Evolutionary conservation across 768 basidiomycete species (phyloP).

Genomic region (Tylopilus plumbeoviolaceoides): DNA sequence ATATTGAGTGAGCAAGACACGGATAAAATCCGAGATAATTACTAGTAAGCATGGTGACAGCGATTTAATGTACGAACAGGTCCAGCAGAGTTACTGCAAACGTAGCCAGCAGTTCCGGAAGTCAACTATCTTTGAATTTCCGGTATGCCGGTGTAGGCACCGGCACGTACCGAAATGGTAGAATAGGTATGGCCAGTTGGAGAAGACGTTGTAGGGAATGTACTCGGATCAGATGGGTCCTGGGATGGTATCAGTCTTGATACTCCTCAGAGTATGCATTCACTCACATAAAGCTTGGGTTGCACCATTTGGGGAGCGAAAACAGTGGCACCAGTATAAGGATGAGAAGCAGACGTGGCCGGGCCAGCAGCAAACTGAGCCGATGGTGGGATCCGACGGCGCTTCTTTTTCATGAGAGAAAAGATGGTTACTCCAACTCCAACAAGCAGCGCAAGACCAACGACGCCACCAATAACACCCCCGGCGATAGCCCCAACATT

Average conservation of each 20-base stretch:
- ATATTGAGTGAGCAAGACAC: no score
- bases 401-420: conserved; percentile 31
- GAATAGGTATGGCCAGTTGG: conserved; percentile 10
- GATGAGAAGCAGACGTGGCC: neutral
- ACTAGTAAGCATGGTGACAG: no score
- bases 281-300: conserved; percentile 30
- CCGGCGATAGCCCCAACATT: neutral
- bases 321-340: conserved; percentile 7
- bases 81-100: no score
- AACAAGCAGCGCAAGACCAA: conserved; percentile 36
- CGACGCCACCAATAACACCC: neutral
- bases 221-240: conserved; percentile 37
- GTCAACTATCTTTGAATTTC: conserved; percentile 17
- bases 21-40: no score
- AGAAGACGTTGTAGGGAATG: conserved; percentile 31
- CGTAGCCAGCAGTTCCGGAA: neutral
- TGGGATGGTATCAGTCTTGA: conserved; percentile 10
- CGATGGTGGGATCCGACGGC: conserved; percentile 20
- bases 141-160: conserved; percentile 25
- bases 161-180: conserved; percentile 2
- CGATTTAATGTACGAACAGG: no score
- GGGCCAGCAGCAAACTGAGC: conserved; percentile 4
- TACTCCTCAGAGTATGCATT: neutral
- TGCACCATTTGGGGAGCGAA: conserved; percentile 20
- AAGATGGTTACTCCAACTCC: conserved; percentile 36